Evolutionary conservation across 2,329 filamentous ascomycete genomes (phyloP).

Genomic region (Saccharata proteae): DNA sequence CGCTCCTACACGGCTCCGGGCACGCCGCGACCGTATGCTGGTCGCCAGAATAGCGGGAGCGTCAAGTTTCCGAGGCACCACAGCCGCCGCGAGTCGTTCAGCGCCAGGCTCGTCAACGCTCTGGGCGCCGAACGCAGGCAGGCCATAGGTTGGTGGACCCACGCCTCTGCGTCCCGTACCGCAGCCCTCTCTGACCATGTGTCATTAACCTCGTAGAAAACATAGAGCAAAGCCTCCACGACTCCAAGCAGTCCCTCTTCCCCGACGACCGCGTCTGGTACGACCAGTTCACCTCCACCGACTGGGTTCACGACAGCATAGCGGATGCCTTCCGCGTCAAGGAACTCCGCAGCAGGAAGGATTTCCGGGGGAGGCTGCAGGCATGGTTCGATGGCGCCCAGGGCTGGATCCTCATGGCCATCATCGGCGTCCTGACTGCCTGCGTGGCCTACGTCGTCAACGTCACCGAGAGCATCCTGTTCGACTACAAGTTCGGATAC

Average conservation of each 20-base stretch:
- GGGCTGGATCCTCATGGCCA: slow-evolving; percentile 84
- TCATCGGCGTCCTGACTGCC: slow-evolving; percentile 80
- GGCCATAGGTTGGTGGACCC: slow-evolving; percentile 13
- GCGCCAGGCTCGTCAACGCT: slow-evolving; percentile 45
- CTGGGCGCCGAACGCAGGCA: slow-evolving; percentile 42
- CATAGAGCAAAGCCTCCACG: slow-evolving; percentile 42
- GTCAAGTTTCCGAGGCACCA: slow-evolving; percentile 11
- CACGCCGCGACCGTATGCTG: slow-evolving; percentile 29
- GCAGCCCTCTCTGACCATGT: neutral
- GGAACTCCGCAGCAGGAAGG: slow-evolving; percentile 66
- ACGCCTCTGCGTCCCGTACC: neutral
- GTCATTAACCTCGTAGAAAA: neutral
- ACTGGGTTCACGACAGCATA: slow-evolving; percentile 97
- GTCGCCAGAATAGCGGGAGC: slow-evolving; percentile 22
- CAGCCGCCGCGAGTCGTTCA: slow-evolving; percentile 23
- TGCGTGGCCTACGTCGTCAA: slow-evolving; percentile 80
- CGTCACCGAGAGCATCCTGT: slow-evolving; percentile 71
- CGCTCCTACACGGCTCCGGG: slow-evolving; percentile 25
- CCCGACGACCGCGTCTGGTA: slow-evolving; percentile 92
- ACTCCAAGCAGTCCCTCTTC: slow-evolving; percentile 54
- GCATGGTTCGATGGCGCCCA: slow-evolving; percentile 77
- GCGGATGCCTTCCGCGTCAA: slow-evolving; percentile 86
- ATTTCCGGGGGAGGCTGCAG: slow-evolving; percentile 66
- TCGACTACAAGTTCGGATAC: slow-evolving; percentile 85
- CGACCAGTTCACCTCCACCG: slow-evolving; percentile 93